A percentile compares a stretch with the other conserved stretches of the same genome.
phyloP scores from a whole-genome alignment of 2,329 filamentous ascomycete species.

The Nemania sp. region DNA sequence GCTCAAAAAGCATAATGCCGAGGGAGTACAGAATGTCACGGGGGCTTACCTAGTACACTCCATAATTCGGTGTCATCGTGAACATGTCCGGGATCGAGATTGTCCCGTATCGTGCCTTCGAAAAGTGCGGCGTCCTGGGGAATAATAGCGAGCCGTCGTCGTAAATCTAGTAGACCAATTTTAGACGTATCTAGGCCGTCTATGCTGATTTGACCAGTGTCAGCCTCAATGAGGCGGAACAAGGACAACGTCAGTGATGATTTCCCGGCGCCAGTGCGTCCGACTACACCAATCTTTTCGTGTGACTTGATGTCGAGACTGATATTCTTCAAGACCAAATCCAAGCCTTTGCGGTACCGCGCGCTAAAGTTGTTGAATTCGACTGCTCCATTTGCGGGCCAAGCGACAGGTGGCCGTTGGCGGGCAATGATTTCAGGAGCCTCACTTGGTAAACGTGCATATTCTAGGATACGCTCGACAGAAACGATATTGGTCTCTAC shows the following conservation, averaged over 20 bases:
- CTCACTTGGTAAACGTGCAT: slow-evolving; percentile 87
- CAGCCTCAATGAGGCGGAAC: slow-evolving; percentile 93
- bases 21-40: slow-evolving; percentile 27
- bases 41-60: slow-evolving; percentile 83
- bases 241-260: slow-evolving; percentile 89
- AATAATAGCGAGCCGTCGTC: slow-evolving; percentile 90
- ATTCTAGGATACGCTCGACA: slow-evolving; percentile 95
- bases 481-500: slow-evolving; percentile 99
- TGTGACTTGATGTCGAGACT: slow-evolving; percentile 90
- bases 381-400: slow-evolving; percentile 87
- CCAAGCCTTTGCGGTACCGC: slow-evolving; percentile 84
- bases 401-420: slow-evolving; percentile 82
- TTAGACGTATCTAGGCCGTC: slow-evolving; percentile 86
- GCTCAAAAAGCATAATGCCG: slow-evolving; percentile 5
- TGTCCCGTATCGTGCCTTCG: slow-evolving; percentile 89
- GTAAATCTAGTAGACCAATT: slow-evolving; percentile 87
- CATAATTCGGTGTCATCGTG: slow-evolving; percentile 97
- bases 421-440: slow-evolving; percentile 91
- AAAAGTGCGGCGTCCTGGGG: slow-evolving; percentile 97
- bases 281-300: slow-evolving; percentile 98
- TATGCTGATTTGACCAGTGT: slow-evolving; percentile 81
- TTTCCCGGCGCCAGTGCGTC: slow-evolving; percentile 94
- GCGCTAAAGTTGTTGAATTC: slow-evolving; percentile 94
- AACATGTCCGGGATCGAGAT: slow-evolving; percentile 90
- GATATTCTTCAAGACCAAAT: slow-evolving; percentile 91